These are phyloP conservation scores for Chenopodium formosanum DNA, from an alignment of 148 eudicot genomes.

Conservation along the genomic window DNA sequence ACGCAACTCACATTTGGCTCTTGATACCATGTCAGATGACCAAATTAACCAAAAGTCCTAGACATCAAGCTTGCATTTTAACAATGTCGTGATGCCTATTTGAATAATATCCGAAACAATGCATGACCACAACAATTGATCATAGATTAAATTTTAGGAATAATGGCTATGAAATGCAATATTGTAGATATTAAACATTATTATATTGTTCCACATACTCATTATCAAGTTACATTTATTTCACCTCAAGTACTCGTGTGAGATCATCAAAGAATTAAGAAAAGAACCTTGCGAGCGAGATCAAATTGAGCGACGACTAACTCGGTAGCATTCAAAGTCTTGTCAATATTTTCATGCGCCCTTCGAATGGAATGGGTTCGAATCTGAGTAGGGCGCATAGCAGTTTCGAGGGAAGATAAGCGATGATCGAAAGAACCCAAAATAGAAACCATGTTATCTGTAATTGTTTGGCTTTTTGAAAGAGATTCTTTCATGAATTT, in stretches of 20 bases:
- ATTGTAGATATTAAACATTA: too few species aligned
- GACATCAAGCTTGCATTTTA: too few species aligned
- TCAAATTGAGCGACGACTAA: conserved; percentile 60
- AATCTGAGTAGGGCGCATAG: conserved; percentile 96
- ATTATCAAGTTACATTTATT: too few species aligned
- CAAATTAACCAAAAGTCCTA: too few species aligned
- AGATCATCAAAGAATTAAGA: not conserved
- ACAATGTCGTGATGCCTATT: not conserved
- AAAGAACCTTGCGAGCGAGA: conserved; percentile 61
- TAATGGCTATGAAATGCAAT: not conserved
- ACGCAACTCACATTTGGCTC: too few species aligned
- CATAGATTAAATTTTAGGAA: too few species aligned
- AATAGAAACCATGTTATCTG: conserved; percentile 68
- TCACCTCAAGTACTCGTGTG: not conserved
- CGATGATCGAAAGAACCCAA: conserved; percentile 92
- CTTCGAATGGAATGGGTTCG: conserved; percentile 78
- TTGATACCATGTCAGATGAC: too few species aligned
- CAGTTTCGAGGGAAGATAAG: conserved; percentile 91
- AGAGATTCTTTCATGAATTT: conserved; percentile 60
- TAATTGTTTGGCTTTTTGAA: conserved; percentile 62
- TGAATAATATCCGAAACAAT: not conserved
- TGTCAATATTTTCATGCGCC: conserved; percentile 89
- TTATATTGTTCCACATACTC: too few species aligned
- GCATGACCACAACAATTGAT: not conserved
- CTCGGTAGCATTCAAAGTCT: conserved; percentile 77